Conservation (phyloP, 1,284 basidiomycete species). For the Cryptococcus sp. region DNA sequence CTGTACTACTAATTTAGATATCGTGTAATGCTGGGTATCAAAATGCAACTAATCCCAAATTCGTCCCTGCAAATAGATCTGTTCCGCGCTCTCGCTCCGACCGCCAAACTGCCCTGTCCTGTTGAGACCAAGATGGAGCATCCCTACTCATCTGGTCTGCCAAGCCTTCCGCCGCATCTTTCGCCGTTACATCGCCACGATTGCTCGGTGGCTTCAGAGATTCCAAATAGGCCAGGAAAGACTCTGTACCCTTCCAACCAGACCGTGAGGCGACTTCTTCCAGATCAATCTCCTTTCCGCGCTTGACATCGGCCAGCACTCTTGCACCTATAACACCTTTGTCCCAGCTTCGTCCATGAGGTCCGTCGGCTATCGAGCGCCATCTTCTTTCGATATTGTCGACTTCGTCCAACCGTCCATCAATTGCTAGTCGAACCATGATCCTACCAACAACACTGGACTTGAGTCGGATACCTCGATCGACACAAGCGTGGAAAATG, state of each 20-base stretch:
- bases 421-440: slow-evolving; percentile 32
- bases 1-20: no score
- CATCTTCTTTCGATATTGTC: slow-evolving; percentile 26
- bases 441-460: slow-evolving; percentile 32
- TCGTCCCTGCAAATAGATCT: no score
- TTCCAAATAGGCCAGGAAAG: slow-evolving; percentile 22
- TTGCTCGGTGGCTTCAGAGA: slow-evolving; percentile 11
- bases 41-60: no score
- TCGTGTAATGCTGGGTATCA: no score
- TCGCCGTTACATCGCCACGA: not conserved
- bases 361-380: slow-evolving; percentile 14
- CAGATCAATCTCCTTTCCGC: slow-evolving; percentile 32
- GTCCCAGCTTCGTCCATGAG: slow-evolving; percentile 18
- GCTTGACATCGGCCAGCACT: slow-evolving; percentile 31
- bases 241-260: slow-evolving; percentile 22
- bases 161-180: no score
- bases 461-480: slow-evolving; percentile 12
- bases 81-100: no score
- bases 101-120: no score
- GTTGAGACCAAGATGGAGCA: no score
- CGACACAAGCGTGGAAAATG: slow-evolving; percentile 20
- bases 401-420: slow-evolving; percentile 24
- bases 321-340: slow-evolving; percentile 36
- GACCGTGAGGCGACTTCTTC: slow-evolving; percentile 5
- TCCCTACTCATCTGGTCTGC: no score